These are phyloP conservation scores for Podospora anserina DNA, from an alignment of 495 filamentous ascomycete species.

Conservation along the genomic window DNA sequence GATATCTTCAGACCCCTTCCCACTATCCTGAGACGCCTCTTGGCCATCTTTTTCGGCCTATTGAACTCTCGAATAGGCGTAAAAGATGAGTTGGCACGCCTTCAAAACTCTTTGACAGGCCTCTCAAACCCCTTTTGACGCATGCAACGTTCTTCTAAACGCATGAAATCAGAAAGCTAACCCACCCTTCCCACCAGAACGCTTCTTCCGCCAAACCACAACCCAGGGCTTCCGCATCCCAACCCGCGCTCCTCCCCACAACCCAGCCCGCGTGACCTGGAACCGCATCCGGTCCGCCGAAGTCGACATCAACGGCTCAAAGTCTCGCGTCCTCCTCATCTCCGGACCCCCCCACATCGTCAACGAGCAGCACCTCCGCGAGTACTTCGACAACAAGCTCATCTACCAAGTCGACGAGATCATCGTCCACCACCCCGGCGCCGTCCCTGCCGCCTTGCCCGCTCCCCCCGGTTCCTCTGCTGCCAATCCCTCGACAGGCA, in stretches of 20 bases:
- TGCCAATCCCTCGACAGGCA: neutral
- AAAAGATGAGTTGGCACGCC: too few species aligned
- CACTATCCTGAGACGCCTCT: neutral
- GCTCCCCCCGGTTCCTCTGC: neutral
- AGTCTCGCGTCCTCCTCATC: constrained; percentile 29
- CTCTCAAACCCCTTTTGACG: neutral
- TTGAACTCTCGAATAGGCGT: neutral
- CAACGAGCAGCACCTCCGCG: constrained; percentile 19
- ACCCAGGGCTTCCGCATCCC: constrained; percentile 5
- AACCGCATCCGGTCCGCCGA: constrained; percentile 30
- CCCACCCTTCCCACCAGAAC: constrained; percentile 15
- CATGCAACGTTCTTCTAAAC: neutral
- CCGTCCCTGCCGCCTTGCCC: neutral
- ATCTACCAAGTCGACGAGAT: constrained; percentile 30
- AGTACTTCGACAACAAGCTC: constrained; percentile 26
- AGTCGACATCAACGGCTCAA: constrained; percentile 18
- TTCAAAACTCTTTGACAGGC: neutral
- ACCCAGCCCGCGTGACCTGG: constrained; percentile 23
- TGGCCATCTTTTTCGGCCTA: neutral
- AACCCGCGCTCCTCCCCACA: neutral
- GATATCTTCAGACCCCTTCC: neutral
- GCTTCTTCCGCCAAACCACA: constrained; percentile 16
- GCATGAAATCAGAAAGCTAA: neutral
- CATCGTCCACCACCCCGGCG: neutral
- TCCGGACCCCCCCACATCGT: constrained; percentile 23